These are phyloP conservation scores for Bipolaris cookei DNA, from an alignment of 2,329 filamentous ascomycete genomes.

Conservation along the genomic window DNA sequence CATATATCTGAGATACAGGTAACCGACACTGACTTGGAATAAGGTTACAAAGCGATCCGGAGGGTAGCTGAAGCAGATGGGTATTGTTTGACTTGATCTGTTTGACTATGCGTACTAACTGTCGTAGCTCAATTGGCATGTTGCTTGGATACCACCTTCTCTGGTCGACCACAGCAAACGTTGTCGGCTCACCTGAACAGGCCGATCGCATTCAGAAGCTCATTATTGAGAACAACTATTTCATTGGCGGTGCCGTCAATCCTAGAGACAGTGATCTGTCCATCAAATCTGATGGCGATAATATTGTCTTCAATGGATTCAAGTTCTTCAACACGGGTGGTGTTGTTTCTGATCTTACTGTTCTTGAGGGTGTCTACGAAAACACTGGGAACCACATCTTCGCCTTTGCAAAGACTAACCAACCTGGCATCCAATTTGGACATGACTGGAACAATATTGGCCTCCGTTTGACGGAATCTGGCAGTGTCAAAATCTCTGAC, in stretches of 20 bases:
- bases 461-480: slow-evolving; percentile 68
- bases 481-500: slow-evolving; percentile 65
- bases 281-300: slow-evolving; percentile 61
- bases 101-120: background rate
- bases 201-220: slow-evolving; percentile 62
- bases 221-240: slow-evolving; percentile 69
- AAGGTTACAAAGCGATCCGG: slow-evolving; percentile 61
- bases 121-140: slow-evolving; percentile 63
- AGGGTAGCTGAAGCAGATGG: slow-evolving; percentile 70
- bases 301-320: slow-evolving; percentile 65
- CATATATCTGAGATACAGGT: background rate
- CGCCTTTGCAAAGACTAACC: slow-evolving; percentile 63
- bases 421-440: slow-evolving; percentile 63
- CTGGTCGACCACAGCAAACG: slow-evolving; percentile 66
- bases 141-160: slow-evolving; percentile 69
- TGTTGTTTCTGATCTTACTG: slow-evolving; percentile 69
- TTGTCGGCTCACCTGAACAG: slow-evolving; percentile 67
- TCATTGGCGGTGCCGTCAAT: slow-evolving; percentile 69
- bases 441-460: slow-evolving; percentile 72
- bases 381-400: slow-evolving; percentile 68
- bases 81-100: slow-evolving; percentile 34
- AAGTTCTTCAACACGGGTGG: slow-evolving; percentile 74
- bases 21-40: background rate
- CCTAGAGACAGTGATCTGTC: slow-evolving; percentile 67
- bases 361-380: slow-evolving; percentile 67